Percentiles rank a stretch among this genome's conserved stretches.
Conservation (phyloP, 129 eudicot genomes). For the Ambrosia artemisiifolia region DNA sequence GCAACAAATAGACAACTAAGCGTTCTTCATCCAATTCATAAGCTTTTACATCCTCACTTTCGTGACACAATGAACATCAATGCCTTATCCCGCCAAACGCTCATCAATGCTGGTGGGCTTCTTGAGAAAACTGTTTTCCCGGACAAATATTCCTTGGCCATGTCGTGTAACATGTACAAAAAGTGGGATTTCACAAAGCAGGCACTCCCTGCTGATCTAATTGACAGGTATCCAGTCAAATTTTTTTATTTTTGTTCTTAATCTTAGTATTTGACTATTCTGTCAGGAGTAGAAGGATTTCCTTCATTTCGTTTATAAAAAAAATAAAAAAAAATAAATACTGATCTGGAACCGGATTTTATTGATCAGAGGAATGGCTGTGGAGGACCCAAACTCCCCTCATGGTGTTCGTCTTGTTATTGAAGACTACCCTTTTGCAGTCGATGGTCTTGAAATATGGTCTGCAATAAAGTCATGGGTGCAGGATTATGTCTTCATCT, state of each 20-base stretch:
- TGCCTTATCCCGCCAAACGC: conserved; percentile 66
- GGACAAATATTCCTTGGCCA: conserved; percentile 52
- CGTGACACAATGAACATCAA: conserved; percentile 84
- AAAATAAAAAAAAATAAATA: too few species aligned
- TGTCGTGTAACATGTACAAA: conserved; percentile 49
- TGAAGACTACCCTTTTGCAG: conserved; percentile 80
- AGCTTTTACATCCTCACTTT: conserved; percentile 90
- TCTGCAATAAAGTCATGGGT: conserved; percentile 79
- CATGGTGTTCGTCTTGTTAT: conserved; percentile 66
- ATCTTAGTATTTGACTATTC: background rate
- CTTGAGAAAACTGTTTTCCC: conserved; percentile 72
- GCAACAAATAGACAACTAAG: conserved; percentile 89
- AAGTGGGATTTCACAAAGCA: conserved; percentile 73
- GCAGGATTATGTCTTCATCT: conserved; percentile 45
- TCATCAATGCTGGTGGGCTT: conserved; percentile 73
- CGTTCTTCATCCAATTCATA: conserved; percentile 67
- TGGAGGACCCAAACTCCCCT: conserved; percentile 48
- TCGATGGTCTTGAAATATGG: conserved; percentile 85
- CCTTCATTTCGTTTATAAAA: background rate
- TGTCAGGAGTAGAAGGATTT: background rate
- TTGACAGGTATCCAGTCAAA: conserved; percentile 51
- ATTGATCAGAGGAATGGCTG: conserved; percentile 64
- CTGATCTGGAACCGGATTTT: background rate
- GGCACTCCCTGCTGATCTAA: conserved; percentile 75
- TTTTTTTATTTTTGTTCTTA: background rate